Percentiles rank a stretch among this genome's conserved stretches.
Evolutionary conservation across 192 early-diverging fungal genomes (phyloP).

Genomic region (Spizellomyces sp.): DNA sequence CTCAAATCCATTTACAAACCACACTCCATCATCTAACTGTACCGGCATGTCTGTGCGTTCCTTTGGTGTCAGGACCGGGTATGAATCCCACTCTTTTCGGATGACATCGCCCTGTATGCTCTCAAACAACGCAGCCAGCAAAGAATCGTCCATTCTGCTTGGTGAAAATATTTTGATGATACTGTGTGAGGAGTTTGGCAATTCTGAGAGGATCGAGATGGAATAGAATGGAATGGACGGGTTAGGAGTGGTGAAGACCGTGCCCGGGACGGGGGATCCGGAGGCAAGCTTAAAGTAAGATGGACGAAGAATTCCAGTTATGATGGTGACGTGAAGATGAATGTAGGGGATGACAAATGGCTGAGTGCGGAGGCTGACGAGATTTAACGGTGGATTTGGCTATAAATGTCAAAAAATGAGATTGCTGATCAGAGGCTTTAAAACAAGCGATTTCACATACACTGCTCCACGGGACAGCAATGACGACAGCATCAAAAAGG

Average conservation of each 20-base stretch:
- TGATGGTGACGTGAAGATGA: constrained; percentile 27
- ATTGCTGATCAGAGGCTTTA: too few relatives aligned
- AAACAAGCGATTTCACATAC: too few relatives aligned
- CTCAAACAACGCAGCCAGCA: constrained; percentile 7
- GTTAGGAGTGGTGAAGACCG: constrained; percentile 9
- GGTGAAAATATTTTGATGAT: constrained; percentile 26
- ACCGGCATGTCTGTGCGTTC: neutral
- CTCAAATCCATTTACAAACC: constrained; percentile 22
- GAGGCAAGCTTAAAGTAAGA: neutral
- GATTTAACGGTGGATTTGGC: too few relatives aligned
- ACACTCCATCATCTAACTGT: constrained; percentile 14
- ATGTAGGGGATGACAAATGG: constrained; percentile 3
- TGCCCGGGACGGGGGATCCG: neutral
- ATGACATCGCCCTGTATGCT: neutral
- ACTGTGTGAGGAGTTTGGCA: neutral
- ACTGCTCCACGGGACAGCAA: constrained; percentile 10
- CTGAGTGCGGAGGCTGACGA: too few relatives aligned
- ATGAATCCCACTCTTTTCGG: constrained; percentile 21
- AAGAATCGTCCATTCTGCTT: neutral
- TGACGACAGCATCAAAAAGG: constrained; percentile 9
- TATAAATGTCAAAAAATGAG: too few relatives aligned
- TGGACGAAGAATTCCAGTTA: neutral
- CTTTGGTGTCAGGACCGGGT: constrained; percentile 4
- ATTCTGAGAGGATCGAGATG: constrained; percentile 2
- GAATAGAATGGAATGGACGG: constrained; percentile 13